phyloP scores from a whole-genome alignment of 371 early-diverging fungal genomes.

The Rhizopus microsporus region DNA sequence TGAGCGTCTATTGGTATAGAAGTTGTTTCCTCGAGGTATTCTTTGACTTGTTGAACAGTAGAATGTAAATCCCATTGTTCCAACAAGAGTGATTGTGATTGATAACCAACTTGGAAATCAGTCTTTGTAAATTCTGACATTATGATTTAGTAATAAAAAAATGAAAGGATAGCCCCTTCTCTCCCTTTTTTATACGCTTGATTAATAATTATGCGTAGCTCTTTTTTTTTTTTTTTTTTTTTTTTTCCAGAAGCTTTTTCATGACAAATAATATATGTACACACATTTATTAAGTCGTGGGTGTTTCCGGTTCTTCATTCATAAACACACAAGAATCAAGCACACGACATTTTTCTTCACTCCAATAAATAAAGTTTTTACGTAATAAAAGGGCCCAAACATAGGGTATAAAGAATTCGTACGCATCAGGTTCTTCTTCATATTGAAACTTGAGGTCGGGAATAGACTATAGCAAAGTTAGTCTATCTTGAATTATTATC shows the following conservation, averaged over 20 bases:
- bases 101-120: conserved; percentile 48
- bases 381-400: conserved; percentile 68
- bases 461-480: conserved; percentile 27
- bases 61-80: conserved; percentile 23
- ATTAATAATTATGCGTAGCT: neutral
- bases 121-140: neutral
- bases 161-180: neutral
- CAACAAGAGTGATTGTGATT: conserved; percentile 31
- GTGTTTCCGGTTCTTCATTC: conserved; percentile 18
- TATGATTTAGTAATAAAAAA: neutral
- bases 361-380: conserved; percentile 69
- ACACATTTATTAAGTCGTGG: neutral
- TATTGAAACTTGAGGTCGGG: conserved; percentile 70
- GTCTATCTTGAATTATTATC: neutral
- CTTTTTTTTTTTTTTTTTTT: neutral
- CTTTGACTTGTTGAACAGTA: conserved; percentile 41
- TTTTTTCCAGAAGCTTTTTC: neutral
- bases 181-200: neutral
- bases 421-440: conserved; percentile 63
- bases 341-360: conserved; percentile 62
- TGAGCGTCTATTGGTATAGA: conserved; percentile 40
- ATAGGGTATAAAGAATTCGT: conserved; percentile 72
- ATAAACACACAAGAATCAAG: conserved; percentile 49
- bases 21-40: conserved; percentile 38
- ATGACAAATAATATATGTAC: neutral